Evolutionary conservation across 1,284 basidiomycete species (phyloP).

Genomic region (Blastosporella zonata): DNA sequence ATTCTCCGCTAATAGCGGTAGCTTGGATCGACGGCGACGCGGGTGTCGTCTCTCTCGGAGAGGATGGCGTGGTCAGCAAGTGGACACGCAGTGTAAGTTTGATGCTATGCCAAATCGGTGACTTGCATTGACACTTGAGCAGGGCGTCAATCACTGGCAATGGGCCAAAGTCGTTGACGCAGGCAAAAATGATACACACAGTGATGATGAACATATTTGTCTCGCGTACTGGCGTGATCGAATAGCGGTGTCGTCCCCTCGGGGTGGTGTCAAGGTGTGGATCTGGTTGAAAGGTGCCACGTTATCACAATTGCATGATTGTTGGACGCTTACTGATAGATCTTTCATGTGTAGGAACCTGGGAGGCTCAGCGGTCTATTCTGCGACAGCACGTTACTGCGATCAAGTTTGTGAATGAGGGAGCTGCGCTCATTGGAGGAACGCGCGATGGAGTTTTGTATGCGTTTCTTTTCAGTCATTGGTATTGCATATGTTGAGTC

Average conservation of each 20-base stretch:
- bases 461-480: constrained; percentile 21
- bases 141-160: constrained; percentile 55
- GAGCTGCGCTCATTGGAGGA: constrained; percentile 60
- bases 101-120: background rate
- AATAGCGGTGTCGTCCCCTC: constrained; percentile 60
- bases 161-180: constrained; percentile 53
- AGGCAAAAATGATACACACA: constrained; percentile 32
- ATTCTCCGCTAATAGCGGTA: constrained; percentile 40
- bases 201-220: constrained; percentile 42
- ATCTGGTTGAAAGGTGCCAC: constrained; percentile 49
- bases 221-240: constrained; percentile 54
- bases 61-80: constrained; percentile 54
- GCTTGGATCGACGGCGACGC: constrained; percentile 57
- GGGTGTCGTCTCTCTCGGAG: constrained; percentile 51
- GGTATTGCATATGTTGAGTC: constrained; percentile 10
- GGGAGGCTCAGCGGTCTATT: constrained; percentile 59
- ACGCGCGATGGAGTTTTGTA: constrained; percentile 67
- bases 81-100: constrained; percentile 53
- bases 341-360: constrained; percentile 39
- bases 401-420: constrained; percentile 59
- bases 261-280: constrained; percentile 63
- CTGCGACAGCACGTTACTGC: constrained; percentile 57
- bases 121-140: background rate
- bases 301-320: background rate
- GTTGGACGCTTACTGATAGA: constrained; percentile 6